Evolutionary conservation across 176 grass and related monocot genomes (phyloP).

Genomic region (Carex kokanica): DNA sequence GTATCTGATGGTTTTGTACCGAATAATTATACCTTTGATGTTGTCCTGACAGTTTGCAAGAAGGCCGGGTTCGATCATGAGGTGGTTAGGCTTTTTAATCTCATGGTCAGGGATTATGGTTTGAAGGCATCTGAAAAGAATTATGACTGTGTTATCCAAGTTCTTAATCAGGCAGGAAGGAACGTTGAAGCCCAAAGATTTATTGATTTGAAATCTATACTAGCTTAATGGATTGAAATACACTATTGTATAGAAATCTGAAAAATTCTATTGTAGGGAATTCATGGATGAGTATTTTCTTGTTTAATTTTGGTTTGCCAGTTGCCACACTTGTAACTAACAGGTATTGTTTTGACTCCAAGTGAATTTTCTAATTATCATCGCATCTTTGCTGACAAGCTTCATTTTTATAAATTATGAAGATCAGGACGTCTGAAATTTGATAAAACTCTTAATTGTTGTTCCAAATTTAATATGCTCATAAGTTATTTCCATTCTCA

Average conservation of each 20-base stretch:
- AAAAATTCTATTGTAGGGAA: neutral
- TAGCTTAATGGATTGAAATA: neutral
- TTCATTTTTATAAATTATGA: neutral
- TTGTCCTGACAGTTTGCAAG: slow-evolving; percentile 53
- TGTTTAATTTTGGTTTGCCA: neutral
- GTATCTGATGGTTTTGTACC: slow-evolving; percentile 65
- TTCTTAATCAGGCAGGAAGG: slow-evolving; percentile 46
- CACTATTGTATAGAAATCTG: neutral
- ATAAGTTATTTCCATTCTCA: neutral
- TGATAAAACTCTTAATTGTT: neutral
- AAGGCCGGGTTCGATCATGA: slow-evolving; percentile 45
- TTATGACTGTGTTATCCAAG: slow-evolving; percentile 67
- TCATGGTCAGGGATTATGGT: slow-evolving; percentile 62
- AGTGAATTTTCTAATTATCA: neutral
- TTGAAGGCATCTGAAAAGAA: slow-evolving; percentile 66
- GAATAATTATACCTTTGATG: slow-evolving; percentile 61
- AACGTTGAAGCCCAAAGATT: slow-evolving; percentile 63
- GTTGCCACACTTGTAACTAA: neutral
- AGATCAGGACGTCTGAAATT: neutral
- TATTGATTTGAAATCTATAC: slow-evolving; percentile 54
- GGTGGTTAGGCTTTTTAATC: slow-evolving; percentile 58
- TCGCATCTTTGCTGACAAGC: neutral
- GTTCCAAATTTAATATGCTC: neutral
- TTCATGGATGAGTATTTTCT: neutral
- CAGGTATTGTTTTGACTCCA: neutral